Base-by-base conservation (phyloP, 148 eudicot species). In the Vaccinium myrtillus region DNA sequence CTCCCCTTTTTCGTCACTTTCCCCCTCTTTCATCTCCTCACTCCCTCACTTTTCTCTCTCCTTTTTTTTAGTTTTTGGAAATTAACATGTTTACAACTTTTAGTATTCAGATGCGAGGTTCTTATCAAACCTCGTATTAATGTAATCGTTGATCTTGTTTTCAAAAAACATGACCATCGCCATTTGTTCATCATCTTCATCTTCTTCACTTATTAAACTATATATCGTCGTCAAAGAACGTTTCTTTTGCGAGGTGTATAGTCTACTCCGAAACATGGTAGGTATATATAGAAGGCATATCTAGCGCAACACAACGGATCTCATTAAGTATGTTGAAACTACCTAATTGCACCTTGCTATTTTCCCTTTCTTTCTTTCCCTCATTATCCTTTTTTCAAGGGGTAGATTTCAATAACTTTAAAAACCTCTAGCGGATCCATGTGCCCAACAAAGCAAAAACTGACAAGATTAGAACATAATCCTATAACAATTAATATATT, bases 101-200 rank as follows among this genome's bases (percentile, higher is more conserved):
- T 30, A 30, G 1, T 30, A 30, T 30, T 30, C 30, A 30, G n/a
- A 30, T 30, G 30, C 30, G 30, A 32, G n/a, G 8, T 11, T 59
- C 11, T 79, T 53, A 80, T 58, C 73, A 80, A 80, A 80, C 82
- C 82, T 80, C 69, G 59, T 32, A 32, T 79, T 79, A 54, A 39
- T 36, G 82, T 61, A 43, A 59, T 80, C 82, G 0, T 11, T 80
- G 23, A 59, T 80, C 71, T 11, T 19, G 58, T 39, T 39, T 56
- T 36, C 14, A 21, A 2, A 80, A 80, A 18, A 80, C 8, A 80
- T 19, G 11, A 59, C 46, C 50, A 80, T 53, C 30, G 6, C 39
- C 3, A 58, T n/a, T 10, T 39, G 6, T 80, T 63, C 19, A 11
- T 58, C 27, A 27, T 80, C 82, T 55, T 32, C 67, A n/a, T 78